phyloP scores from a whole-genome alignment of 805 yeast species.

The Ogataea populi-albae region DNA sequence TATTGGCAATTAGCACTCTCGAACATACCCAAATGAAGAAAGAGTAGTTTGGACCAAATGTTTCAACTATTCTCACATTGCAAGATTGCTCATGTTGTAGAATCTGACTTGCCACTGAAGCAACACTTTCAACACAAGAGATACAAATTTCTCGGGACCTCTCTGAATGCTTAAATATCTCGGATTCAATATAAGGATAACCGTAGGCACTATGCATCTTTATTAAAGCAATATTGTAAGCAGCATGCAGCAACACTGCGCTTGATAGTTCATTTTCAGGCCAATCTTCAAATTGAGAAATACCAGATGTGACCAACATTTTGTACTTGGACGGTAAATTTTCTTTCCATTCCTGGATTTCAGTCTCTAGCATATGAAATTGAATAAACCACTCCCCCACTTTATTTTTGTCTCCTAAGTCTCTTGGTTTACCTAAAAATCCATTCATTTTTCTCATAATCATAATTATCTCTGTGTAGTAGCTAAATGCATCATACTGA shows the following conservation, averaged over 20 bases:
- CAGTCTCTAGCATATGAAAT: constrained; percentile 18
- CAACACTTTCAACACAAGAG: constrained; percentile 12
- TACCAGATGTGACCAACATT: constrained; percentile 6
- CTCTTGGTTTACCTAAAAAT: constrained; percentile 17
- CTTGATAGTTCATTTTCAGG: constrained; percentile 5
- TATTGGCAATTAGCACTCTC: constrained; percentile 32
- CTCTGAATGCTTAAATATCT: constrained; percentile 20
- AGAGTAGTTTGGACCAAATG: constrained; percentile 33
- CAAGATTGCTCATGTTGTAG: constrained; percentile 4
- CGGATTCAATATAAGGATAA: constrained; percentile 25
- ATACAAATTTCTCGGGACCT: constrained; percentile 19
- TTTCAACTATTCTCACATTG: constrained; percentile 4
- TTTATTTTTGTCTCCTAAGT: constrained; percentile 14
- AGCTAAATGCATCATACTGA: constrained; percentile 20
- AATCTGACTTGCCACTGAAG: constrained; percentile 11
- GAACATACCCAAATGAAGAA: constrained; percentile 34
- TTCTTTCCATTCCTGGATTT: constrained; percentile 14
- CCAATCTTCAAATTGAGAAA: not conserved
- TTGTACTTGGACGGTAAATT: constrained; percentile 10
- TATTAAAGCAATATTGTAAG: constrained; percentile 23
- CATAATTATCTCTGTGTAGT: constrained; percentile 19
- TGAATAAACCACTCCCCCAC: constrained; percentile 20
- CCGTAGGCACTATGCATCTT: constrained; percentile 27
- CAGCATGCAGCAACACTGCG: constrained; percentile 9
- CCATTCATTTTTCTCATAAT: constrained; percentile 17